phyloP scores from a whole-genome alignment of 495 filamentous ascomycete genomes.

The Hyaloscypha variabilis region DNA sequence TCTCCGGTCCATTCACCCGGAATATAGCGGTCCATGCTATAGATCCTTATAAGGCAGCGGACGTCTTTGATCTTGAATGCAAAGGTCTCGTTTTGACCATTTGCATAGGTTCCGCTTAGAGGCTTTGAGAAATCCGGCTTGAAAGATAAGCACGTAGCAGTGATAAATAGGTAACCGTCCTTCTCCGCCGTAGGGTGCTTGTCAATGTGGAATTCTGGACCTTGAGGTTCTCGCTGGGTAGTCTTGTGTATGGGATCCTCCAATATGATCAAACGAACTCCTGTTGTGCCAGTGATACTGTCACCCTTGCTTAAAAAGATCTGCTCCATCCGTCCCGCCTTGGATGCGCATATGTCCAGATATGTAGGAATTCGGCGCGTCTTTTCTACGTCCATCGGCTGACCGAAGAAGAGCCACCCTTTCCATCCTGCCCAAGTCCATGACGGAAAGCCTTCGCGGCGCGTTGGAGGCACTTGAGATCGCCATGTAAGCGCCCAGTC shows the following conservation, averaged over 20 bases:
- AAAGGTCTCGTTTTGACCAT: slow-evolving; percentile 1
- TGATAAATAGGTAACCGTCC: slow-evolving; percentile 13
- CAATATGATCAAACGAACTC: background rate
- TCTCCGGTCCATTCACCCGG: slow-evolving; percentile 1
- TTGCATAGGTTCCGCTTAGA: background rate
- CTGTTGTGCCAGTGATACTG: background rate
- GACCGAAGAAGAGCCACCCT: slow-evolving; percentile 3
- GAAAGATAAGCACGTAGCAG: background rate
- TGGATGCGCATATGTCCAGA: slow-evolving; percentile 5
- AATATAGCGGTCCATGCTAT: background rate
- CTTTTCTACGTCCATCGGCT: slow-evolving; percentile 10
- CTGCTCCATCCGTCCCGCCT: slow-evolving; percentile 5
- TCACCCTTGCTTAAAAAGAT: slow-evolving; percentile 1
- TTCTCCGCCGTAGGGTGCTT: slow-evolving; percentile 4
- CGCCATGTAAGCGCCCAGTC: slow-evolving; percentile 13
- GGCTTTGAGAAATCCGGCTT: background rate
- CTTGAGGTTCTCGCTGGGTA: background rate
- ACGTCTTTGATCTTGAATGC: background rate
- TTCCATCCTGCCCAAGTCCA: slow-evolving; percentile 13
- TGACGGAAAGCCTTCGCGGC: slow-evolving; percentile 10
- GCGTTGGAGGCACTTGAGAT: slow-evolving; percentile 7
- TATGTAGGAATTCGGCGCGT: background rate
- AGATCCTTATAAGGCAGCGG: slow-evolving; percentile 7
- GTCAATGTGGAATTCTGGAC: background rate
- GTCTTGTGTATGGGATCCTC: slow-evolving; percentile 5